Evolutionary conservation across 768 basidiomycete genomes (phyloP).

Genomic region (Omphalotus guepiniiformis): DNA sequence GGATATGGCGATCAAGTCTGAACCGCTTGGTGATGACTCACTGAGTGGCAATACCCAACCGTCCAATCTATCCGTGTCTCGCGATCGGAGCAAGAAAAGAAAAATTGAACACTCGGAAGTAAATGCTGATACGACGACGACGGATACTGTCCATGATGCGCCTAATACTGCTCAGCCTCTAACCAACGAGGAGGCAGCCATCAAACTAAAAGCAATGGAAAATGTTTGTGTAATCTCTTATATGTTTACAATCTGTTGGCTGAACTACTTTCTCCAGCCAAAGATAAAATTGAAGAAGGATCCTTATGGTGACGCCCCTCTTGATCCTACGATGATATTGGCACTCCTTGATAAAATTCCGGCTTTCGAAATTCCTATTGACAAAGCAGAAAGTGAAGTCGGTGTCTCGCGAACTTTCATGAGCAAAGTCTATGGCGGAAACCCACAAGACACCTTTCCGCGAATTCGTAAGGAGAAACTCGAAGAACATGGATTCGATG

Average conservation of each 20-base stretch:
- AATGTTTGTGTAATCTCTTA: neutral
- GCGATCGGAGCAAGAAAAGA: too few species aligned
- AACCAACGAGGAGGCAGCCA: neutral
- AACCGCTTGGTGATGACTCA: too few species aligned
- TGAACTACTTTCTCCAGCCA: neutral
- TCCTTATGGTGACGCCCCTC: neutral
- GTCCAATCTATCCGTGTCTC: too few species aligned
- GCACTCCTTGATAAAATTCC: neutral
- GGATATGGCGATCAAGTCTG: too few species aligned
- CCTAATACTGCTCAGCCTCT: neutral
- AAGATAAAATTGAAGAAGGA: neutral
- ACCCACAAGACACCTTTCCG: constrained; percentile 9
- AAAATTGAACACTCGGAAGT: too few species aligned
- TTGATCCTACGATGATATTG: neutral
- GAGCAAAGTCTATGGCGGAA: constrained; percentile 21
- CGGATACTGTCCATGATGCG: neutral
- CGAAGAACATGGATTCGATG: constrained; percentile 19
- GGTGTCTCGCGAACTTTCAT: constrained; percentile 13
- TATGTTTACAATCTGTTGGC: neutral
- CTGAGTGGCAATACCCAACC: too few species aligned
- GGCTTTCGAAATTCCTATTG: neutral
- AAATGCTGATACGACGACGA: neutral
- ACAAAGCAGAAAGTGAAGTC: neutral
- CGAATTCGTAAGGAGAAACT: constrained; percentile 14
- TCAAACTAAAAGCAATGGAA: neutral